Conservation (phyloP, 106 monocot species). For the Alisma plantagoaquatica region DNA sequence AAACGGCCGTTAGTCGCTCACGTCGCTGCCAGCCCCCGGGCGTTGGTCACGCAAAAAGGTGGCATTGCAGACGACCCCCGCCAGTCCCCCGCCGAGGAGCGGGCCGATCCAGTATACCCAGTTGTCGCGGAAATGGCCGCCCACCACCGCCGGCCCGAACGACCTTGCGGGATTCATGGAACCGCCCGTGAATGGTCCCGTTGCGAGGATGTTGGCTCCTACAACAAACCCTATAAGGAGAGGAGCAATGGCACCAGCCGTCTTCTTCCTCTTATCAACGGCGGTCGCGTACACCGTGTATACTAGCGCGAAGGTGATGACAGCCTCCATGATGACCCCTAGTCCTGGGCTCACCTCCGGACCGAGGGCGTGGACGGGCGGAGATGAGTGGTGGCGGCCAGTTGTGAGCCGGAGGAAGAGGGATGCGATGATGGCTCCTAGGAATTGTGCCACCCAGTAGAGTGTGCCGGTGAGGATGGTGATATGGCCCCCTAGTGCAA, state of each 20-base stretch:
- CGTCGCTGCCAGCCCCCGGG: no score
- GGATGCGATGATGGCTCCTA: conserved; percentile 45
- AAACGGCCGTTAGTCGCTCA: no score
- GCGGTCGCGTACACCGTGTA: conserved; percentile 81
- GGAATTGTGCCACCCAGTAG: conserved; percentile 69
- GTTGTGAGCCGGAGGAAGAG: conserved; percentile 52
- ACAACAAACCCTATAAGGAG: conserved; percentile 79
- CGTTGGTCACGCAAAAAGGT: no score
- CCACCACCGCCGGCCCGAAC: conserved; percentile 61
- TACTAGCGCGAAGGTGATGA: conserved; percentile 68
- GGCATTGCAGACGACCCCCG: no score
- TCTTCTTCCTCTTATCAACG: no score
- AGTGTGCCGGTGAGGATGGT: conserved; percentile 41
- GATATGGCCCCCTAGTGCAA: conserved; percentile 49
- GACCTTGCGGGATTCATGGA: conserved; percentile 80
- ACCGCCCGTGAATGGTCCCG: conserved; percentile 67
- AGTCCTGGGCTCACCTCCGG: conserved; percentile 28
- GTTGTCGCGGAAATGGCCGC: conserved; percentile 35
- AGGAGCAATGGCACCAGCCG: conserved; percentile 67
- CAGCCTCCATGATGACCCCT: conserved; percentile 51
- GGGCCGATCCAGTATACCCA: conserved; percentile 28
- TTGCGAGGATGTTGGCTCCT: conserved; percentile 77
- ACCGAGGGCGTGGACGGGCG: conserved; percentile 47
- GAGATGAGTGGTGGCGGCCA: conserved; percentile 28
- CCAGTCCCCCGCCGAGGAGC: conserved; percentile 60